Evolutionary conservation across 306 rosid genomes (phyloP).

Genomic region (Corylus heterophylla): DNA sequence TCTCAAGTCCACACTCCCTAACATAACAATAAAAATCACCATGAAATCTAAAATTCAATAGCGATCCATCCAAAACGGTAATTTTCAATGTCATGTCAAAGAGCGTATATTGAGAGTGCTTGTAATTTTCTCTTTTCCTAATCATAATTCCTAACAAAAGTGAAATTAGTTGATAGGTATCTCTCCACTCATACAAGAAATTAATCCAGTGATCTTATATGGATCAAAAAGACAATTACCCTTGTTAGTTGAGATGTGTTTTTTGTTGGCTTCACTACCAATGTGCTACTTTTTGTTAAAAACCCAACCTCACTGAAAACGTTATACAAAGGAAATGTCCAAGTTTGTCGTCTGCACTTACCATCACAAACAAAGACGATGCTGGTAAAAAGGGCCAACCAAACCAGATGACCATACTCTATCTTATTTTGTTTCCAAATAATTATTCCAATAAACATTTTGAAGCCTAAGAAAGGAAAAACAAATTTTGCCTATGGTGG

Average conservation of each 20-base stretch:
- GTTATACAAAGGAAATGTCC: background rate
- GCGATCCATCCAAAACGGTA: too few species aligned
- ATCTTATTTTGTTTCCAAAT: slow-evolving; percentile 15
- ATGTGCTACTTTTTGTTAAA: background rate
- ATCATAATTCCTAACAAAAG: too few species aligned
- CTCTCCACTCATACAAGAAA: background rate
- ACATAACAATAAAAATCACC: too few species aligned
- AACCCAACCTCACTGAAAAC: background rate
- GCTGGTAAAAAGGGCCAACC: background rate
- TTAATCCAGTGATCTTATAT: background rate
- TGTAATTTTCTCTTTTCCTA: too few species aligned
- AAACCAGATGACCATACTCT: background rate
- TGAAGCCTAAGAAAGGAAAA: slow-evolving; percentile 25
- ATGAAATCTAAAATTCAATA: too few species aligned
- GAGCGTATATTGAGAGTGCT: too few species aligned
- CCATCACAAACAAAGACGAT: background rate
- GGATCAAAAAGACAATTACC: background rate
- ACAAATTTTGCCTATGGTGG: background rate
- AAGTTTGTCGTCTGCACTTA: background rate
- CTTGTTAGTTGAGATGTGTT: background rate
- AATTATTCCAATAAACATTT: slow-evolving; percentile 23
- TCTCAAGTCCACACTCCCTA: too few species aligned
- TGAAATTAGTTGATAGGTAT: background rate
- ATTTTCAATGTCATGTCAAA: too few species aligned
- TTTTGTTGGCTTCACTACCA: background rate